A percentile compares a stretch with the other conserved stretches of the same genome.
Conservation (phyloP, 345 rosid genomes). For the Toxicodendron radicans region DNA sequence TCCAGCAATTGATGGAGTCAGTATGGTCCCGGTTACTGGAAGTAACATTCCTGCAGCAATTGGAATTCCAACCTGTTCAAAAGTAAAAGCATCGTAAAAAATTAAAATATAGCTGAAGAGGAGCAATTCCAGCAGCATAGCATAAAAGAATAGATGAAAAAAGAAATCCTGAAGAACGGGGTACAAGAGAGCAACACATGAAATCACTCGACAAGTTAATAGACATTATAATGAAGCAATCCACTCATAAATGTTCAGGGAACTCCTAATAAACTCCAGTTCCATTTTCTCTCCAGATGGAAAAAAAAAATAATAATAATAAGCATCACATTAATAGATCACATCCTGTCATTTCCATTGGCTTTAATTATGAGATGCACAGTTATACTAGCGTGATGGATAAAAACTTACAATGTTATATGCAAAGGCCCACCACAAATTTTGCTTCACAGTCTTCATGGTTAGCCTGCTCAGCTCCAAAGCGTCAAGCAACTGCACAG, state of each 20-base stretch:
- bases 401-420: slow-evolving; percentile 82
- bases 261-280: background rate
- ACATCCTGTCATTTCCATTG: background rate
- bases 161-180: too few relatives aligned
- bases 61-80: slow-evolving; percentile 76
- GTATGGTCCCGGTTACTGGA: slow-evolving; percentile 79
- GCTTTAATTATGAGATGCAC: background rate
- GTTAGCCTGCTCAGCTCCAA: slow-evolving; percentile 90
- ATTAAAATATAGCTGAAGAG: background rate
- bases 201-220: too few relatives aligned
- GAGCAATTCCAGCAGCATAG: background rate
- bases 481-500: slow-evolving; percentile 82
- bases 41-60: slow-evolving; percentile 88
- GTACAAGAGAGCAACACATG: too few relatives aligned
- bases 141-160: background rate
- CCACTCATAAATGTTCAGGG: background rate
- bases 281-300: background rate
- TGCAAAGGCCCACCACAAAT: slow-evolving; percentile 99
- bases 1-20: slow-evolving; percentile 95
- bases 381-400: background rate
- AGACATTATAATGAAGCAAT: too few relatives aligned
- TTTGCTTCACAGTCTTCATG: slow-evolving; percentile 96
- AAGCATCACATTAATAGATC: background rate
- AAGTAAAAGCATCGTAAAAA: background rate
- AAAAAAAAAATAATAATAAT: background rate